Evolutionary conservation across 2,329 filamentous ascomycete genomes (phyloP).

Genomic region (Biscogniauxia mediterranea): DNA sequence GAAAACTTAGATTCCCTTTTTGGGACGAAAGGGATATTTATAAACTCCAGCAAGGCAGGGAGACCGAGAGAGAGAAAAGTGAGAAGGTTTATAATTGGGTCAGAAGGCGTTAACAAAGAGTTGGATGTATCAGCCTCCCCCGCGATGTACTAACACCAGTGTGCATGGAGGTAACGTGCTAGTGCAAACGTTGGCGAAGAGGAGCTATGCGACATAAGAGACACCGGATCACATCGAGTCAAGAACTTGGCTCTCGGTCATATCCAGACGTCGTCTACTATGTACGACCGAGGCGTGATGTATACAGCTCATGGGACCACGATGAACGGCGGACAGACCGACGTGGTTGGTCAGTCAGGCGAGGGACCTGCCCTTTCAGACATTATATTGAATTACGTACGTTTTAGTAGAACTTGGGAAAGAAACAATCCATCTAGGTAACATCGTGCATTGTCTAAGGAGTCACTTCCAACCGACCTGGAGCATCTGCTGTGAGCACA

Average conservation of each 20-base stretch:
- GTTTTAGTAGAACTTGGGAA: constrained; percentile 13
- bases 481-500: neutral
- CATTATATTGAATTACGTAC: constrained; percentile 12
- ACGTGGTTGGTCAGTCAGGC: constrained; percentile 11
- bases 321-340: constrained; percentile 1
- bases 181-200: constrained; percentile 11
- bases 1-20: constrained; percentile 10
- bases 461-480: neutral
- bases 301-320: constrained; percentile 7
- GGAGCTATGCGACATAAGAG: constrained; percentile 10
- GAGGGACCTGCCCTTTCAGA: constrained; percentile 16
- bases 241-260: constrained; percentile 13
- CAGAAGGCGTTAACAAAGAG: constrained; percentile 17
- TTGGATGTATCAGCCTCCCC: constrained; percentile 17
- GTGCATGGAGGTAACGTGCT: constrained; percentile 19
- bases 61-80: neutral
- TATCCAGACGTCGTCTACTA: constrained; percentile 12
- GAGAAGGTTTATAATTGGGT: constrained; percentile 12
- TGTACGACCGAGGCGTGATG: constrained; percentile 19
- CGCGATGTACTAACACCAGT: constrained; percentile 6
- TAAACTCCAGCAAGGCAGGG: constrained; percentile 17
- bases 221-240: constrained; percentile 13
- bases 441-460: constrained; percentile 12
- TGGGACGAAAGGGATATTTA: constrained; percentile 23
- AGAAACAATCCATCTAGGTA: constrained; percentile 23